A percentile compares a stretch with the other conserved stretches of the same genome.
phyloP scores from a whole-genome alignment of 108 stramenopile genomes.

The Cyclostephanos invisitatus region DNA sequence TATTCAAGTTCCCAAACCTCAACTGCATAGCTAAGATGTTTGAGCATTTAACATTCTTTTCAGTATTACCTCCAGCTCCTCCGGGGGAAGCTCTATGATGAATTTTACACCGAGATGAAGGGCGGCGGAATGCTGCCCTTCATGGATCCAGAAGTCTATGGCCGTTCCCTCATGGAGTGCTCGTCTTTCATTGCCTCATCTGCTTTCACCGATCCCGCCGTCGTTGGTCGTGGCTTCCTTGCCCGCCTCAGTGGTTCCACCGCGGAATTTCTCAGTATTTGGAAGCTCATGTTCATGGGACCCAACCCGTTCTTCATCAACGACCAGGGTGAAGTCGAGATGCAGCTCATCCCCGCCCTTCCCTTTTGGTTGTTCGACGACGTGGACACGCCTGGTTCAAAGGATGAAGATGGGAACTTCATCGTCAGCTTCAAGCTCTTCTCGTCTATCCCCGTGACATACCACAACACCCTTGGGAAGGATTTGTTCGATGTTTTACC shows the following conservation, averaged over 20 bases:
- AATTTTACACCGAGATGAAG: slow-evolving; percentile 88
- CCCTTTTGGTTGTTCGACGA: slow-evolving; percentile 91
- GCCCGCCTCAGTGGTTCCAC: slow-evolving; percentile 95
- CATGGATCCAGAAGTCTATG: slow-evolving; percentile 91
- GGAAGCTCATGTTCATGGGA: slow-evolving; percentile 93
- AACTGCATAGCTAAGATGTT: too few relatives aligned
- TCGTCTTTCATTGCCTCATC: slow-evolving; percentile 92
- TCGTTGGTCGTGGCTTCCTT: slow-evolving; percentile 88
- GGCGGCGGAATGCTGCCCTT: slow-evolving; percentile 88
- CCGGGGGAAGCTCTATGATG: slow-evolving; percentile 91
- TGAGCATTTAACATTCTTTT: too few relatives aligned
- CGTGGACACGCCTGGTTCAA: slow-evolving; percentile 47
- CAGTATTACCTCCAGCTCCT: slow-evolving; percentile 90
- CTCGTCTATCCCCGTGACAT: slow-evolving; percentile 84
- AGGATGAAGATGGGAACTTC: slow-evolving; percentile 80
- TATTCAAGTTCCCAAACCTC: too few relatives aligned
- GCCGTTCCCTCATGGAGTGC: slow-evolving; percentile 93
- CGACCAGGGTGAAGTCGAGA: slow-evolving; percentile 71
- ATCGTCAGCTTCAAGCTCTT: slow-evolving; percentile 90
- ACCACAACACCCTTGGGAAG: slow-evolving; percentile 84
- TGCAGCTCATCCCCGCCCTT: slow-evolving; percentile 87
- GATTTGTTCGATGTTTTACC: slow-evolving; percentile 77
- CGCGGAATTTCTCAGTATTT: slow-evolving; percentile 94
- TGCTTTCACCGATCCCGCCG: slow-evolving; percentile 85
- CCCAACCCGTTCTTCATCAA: slow-evolving; percentile 76